These are phyloP conservation scores for Tuber aestivum DNA, from an alignment of 495 filamentous ascomycete genomes.

Conservation along the genomic window DNA sequence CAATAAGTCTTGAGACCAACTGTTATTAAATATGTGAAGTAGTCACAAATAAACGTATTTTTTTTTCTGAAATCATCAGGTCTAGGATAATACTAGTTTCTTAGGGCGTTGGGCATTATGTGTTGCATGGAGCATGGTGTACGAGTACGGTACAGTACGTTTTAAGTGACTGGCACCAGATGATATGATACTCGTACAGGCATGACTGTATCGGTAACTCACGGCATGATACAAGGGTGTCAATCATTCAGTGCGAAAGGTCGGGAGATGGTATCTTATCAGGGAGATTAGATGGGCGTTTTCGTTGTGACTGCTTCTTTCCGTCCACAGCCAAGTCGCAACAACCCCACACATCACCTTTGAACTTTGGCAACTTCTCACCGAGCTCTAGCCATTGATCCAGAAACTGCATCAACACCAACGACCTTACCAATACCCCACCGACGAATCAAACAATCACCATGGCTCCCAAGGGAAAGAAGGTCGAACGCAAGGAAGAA, in stretches of 20 bases:
- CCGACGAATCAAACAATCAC: constrained; percentile 21
- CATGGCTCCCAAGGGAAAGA: constrained; percentile 44
- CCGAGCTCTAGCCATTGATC: constrained; percentile 9
- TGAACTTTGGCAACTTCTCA: constrained; percentile 20
- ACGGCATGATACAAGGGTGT: background rate
- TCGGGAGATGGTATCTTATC: background rate
- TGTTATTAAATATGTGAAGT: too few relatives aligned
- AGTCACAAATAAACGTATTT: too few relatives aligned
- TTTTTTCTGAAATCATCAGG: too few relatives aligned
- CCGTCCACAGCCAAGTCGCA: constrained; percentile 25
- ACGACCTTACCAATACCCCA: constrained; percentile 24
- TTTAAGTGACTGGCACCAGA: too few relatives aligned
- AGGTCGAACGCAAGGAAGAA: constrained; percentile 57
- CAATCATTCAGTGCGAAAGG: background rate
- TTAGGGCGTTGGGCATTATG: too few relatives aligned
- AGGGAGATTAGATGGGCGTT: constrained; percentile 6
- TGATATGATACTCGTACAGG: too few relatives aligned
- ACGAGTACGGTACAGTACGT: too few relatives aligned
- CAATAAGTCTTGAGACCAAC: too few relatives aligned
- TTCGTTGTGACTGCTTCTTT: constrained; percentile 32
- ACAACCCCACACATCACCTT: constrained; percentile 17
- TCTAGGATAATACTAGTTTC: too few relatives aligned
- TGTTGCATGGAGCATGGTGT: too few relatives aligned
- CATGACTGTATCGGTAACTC: too few relatives aligned
- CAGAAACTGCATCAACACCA: constrained; percentile 23